Base-by-base conservation (phyloP, 306 rosid genomes). In the Inga leiocalycina region DNA sequence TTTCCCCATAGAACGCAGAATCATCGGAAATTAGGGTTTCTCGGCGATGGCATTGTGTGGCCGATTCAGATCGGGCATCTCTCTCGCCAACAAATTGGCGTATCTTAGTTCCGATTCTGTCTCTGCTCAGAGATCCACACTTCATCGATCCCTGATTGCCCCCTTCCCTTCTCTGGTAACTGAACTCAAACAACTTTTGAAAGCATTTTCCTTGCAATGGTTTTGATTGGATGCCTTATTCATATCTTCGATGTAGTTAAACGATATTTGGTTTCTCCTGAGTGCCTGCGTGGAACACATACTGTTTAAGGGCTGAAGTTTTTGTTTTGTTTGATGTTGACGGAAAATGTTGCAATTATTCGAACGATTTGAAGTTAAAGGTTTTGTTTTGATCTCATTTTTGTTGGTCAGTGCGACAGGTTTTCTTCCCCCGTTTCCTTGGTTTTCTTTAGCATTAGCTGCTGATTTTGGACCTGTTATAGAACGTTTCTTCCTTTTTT, bases 11-110 rank as follows among this genome's bases (percentile, higher is more conserved):
- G 11, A 35, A 44, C 44, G 80, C 68, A 77, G 45, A 83, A 71
- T 75, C 49, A 75, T 39, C 76, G 24, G 56, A 73, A 83, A 74
- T 62, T 89, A 88, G 95, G 97, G 92, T 90, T 93, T 77, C 74
- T 62, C 78, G 8, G 80, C 30, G 52, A 91, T 93, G 98, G 98
- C 97, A 70, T 76, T 85, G 32, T 84, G 76, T 82, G 76, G 85
- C 51, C 89, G 94, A 75, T 78, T 91, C 84, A 91, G 92, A 89
- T 92, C 97, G 86, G 88, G 90, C 77, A 76, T 90, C 52, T 81
- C 93, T 69, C 78, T 90, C 82, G 46, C 85, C 78, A 77, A 84
- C 82, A 90, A 91, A 79, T 78, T 79, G 43, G 24, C 76, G 79
- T 64, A 71, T 79, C 77, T 89, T 65, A n/a, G 75, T 71, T 84